Conservation (phyloP, 1,284 basidiomycete species). For the Athelia psychrophila region DNA sequence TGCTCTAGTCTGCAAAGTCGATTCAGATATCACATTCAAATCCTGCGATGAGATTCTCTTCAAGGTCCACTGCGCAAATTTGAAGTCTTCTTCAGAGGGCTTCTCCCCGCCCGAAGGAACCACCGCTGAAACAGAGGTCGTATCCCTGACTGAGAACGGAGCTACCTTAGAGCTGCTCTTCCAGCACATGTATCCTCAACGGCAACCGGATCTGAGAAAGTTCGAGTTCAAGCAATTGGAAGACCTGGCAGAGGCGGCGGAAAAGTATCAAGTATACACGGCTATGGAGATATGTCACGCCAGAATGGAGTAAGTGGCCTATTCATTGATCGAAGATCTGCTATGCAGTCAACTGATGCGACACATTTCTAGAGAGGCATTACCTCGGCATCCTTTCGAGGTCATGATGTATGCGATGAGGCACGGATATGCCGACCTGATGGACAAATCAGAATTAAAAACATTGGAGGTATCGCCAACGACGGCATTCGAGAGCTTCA, state of each 20-base stretch:
- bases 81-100: not conserved
- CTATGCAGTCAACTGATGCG: not conserved
- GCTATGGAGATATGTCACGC: constrained; percentile 22
- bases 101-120: not conserved
- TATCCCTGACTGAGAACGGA: constrained; percentile 17
- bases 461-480: not conserved
- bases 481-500: too few species aligned
- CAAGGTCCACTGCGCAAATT: too few species aligned
- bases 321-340: too few species aligned
- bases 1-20: too few species aligned
- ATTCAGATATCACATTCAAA: too few species aligned
- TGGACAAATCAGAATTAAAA: not conserved
- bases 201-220: constrained; percentile 13
- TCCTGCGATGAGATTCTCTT: too few species aligned
- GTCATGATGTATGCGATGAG: not conserved
- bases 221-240: constrained; percentile 13
- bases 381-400: not conserved
- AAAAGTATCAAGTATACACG: constrained; percentile 28
- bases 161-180: constrained; percentile 20
- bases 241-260: constrained; percentile 25
- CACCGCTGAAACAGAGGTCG: constrained; percentile 9
- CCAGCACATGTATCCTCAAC: constrained; percentile 21
- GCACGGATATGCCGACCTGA: not conserved
- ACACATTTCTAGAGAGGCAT: not conserved
- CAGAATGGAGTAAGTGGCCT: constrained; percentile 13